Conservation (phyloP, 2,329 filamentous ascomycete species). For the Bretziella fagacearum region DNA sequence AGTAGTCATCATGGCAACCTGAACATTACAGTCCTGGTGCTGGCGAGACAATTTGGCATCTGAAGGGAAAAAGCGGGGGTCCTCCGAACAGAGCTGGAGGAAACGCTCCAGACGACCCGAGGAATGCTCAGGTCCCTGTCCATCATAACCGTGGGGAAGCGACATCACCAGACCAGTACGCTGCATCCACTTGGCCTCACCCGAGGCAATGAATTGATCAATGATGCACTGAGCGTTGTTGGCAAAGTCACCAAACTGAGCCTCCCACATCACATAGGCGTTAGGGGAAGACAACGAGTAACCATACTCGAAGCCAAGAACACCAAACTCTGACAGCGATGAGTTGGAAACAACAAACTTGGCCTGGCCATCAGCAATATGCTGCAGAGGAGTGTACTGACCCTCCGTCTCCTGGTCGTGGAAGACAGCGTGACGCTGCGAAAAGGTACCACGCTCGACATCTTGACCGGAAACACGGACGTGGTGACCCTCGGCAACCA, state of each 20-base stretch:
- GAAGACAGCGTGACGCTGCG: conserved; percentile 89
- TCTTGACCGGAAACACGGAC: conserved; percentile 97
- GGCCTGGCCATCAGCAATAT: conserved; percentile 79
- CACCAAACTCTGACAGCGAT: conserved; percentile 53
- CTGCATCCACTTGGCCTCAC: conserved; percentile 98
- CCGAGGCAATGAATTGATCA: conserved; percentile 95
- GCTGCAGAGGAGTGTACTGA: conserved; percentile 82
- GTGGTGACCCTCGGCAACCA: conserved; percentile 87
- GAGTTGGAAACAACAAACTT: conserved; percentile 97
- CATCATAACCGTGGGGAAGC: conserved; percentile 92
- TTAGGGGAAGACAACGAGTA: conserved; percentile 96
- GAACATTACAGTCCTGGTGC: conserved; percentile 99
- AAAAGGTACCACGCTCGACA: conserved; percentile 98
- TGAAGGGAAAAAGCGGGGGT: conserved; percentile 80
- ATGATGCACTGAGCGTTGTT: conserved; percentile 99
- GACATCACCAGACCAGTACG: conserved; percentile 92
- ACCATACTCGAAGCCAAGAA: conserved; percentile 93
- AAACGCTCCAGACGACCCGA: conserved; percentile 95
- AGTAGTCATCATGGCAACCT: conserved; percentile 93
- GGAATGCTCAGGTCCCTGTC: conserved; percentile 95
- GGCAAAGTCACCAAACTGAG: conserved; percentile 98
- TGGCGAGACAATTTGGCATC: conserved; percentile 84
- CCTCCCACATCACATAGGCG: conserved; percentile 97
- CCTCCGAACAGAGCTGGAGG: conserved; percentile 92
- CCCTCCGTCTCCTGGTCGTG: conserved; percentile 92